A percentile compares a stretch with the other conserved stretches of the same genome.
These are phyloP conservation scores for Eucalyptus curtisii DNA, from an alignment of 345 rosid genomes.

Conservation along the genomic window DNA sequence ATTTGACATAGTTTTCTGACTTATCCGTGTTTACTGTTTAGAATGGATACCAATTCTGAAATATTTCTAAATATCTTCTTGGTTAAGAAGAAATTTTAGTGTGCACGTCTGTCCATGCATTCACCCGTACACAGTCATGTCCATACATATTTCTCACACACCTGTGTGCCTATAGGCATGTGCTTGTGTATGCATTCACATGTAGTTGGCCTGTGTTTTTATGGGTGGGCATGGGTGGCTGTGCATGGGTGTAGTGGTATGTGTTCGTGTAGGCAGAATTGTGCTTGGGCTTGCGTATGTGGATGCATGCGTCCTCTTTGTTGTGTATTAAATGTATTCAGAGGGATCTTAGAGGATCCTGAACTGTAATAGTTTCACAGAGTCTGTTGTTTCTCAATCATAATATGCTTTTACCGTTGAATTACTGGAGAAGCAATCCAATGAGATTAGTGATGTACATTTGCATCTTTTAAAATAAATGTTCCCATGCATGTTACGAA, in stretches of 20 bases:
- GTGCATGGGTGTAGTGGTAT: not conserved
- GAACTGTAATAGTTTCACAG: not conserved
- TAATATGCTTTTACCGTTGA: not conserved
- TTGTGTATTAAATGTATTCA: not conserved
- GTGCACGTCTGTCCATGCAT: not conserved
- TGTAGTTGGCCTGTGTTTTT: not conserved
- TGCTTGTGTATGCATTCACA: not conserved
- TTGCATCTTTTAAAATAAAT: not conserved
- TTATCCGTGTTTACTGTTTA: not conserved
- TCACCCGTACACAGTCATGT: not conserved
- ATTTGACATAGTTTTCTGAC: not conserved
- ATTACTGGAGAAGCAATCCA: not conserved
- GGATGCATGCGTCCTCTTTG: not conserved
- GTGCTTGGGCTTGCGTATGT: not conserved
- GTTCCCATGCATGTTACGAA: not conserved
- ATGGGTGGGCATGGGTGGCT: not conserved
- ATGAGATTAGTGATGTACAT: not conserved
- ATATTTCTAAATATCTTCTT: not conserved
- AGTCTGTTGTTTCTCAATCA: not conserved
- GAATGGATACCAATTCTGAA: not conserved
- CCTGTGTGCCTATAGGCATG: not conserved
- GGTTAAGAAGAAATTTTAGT: not conserved
- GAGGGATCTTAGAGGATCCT: not conserved
- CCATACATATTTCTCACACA: not conserved
- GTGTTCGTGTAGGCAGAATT: not conserved